These are phyloP conservation scores for Mimosa bimucronata DNA, from an alignment of 306 rosid genomes.

Conservation along the genomic window DNA sequence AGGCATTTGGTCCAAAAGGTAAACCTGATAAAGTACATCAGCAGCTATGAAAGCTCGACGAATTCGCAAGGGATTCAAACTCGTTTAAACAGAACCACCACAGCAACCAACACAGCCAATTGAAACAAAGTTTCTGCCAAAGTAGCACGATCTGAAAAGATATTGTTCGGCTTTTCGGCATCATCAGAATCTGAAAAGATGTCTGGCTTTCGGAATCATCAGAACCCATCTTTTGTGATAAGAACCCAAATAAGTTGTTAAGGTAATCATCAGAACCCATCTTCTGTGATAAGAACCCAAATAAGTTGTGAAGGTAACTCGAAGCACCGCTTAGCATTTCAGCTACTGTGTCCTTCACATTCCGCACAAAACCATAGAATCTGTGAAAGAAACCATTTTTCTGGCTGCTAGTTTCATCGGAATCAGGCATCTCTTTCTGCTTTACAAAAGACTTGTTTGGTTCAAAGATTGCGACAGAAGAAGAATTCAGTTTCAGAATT, in stretches of 20 bases:
- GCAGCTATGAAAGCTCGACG: conserved; percentile 43
- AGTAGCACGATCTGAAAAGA: conserved; percentile 26
- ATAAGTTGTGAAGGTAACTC: conserved; percentile 53
- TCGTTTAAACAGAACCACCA: conserved; percentile 74
- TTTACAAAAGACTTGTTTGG: conserved; percentile 16
- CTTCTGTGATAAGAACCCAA: conserved; percentile 46
- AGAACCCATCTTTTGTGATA: conserved; percentile 37
- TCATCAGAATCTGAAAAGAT: too few species aligned
- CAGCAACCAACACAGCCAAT: conserved; percentile 60
- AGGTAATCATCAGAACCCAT: conserved; percentile 37
- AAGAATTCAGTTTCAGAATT: conserved; percentile 17
- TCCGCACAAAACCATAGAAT: conserved; percentile 37
- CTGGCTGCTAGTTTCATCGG: not conserved
- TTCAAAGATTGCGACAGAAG: conserved; percentile 40
- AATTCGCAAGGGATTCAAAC: conserved; percentile 41
- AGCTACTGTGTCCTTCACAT: conserved; percentile 46
- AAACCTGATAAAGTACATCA: not conserved
- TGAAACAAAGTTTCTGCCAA: conserved; percentile 67
- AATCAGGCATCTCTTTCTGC: conserved; percentile 34
- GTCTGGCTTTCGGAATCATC: too few species aligned
- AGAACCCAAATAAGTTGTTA: conserved; percentile 57
- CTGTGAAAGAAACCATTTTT: conserved; percentile 18
- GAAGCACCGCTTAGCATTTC: conserved; percentile 54
- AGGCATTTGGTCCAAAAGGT: not conserved
- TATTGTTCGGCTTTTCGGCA: conserved; percentile 37